Evolutionary conservation across 495 filamentous ascomycete species (phyloP).

Genomic region (Daldinia decipiens): DNA sequence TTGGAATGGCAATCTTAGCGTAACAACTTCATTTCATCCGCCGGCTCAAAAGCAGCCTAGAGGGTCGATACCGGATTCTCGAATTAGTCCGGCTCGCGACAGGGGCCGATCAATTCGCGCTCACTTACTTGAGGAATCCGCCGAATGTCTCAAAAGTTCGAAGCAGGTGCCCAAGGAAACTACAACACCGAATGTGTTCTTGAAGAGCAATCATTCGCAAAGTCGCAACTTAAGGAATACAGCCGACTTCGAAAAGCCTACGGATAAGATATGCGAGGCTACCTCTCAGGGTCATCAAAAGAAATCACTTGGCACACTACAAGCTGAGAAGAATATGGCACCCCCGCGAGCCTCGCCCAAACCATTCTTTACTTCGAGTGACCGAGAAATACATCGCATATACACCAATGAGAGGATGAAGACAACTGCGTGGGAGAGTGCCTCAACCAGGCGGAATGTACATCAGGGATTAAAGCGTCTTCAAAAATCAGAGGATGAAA

Average conservation of each 20-base stretch:
- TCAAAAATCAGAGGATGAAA: slow-evolving; percentile 29
- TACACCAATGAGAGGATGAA: slow-evolving; percentile 35
- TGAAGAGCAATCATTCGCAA: not conserved
- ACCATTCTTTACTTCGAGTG: slow-evolving; percentile 34
- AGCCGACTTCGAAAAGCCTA: not conserved
- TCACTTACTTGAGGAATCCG: not conserved
- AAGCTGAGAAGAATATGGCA: not conserved
- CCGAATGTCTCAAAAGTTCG: not conserved
- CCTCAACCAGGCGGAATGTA: slow-evolving; percentile 21
- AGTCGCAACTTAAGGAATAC: not conserved
- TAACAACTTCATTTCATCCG: not conserved
- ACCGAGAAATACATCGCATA: slow-evolving; percentile 28
- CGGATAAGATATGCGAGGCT: not conserved
- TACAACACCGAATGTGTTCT: not conserved
- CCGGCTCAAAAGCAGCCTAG: not conserved
- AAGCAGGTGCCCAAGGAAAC: not conserved
- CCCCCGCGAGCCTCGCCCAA: slow-evolving; percentile 29
- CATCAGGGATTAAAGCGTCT: slow-evolving; percentile 27
- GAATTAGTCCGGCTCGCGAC: not conserved
- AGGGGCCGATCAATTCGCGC: not conserved
- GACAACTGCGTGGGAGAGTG: slow-evolving; percentile 37
- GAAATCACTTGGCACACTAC: not conserved
- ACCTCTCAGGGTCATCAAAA: not conserved
- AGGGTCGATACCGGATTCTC: not conserved
- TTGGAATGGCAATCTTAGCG: slow-evolving; percentile 9